phyloP scores from a whole-genome alignment of 208 protist genomes.

The Porcisia hertigi region DNA sequence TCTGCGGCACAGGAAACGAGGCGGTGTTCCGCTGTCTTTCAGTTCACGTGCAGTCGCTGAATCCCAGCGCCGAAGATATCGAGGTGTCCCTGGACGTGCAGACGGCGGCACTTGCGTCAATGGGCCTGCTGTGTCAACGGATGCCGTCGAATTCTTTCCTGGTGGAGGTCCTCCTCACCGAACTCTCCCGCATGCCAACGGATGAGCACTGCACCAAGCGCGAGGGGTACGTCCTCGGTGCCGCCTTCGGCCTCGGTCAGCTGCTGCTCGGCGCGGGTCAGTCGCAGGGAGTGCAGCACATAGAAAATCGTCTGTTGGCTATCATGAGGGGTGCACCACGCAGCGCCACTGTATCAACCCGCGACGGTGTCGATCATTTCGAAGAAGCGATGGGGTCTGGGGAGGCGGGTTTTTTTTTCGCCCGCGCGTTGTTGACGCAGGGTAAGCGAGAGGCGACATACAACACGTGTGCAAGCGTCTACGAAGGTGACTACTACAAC shows the following conservation, averaged over 20 bases:
- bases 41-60: conserved; percentile 84
- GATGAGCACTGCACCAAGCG: conserved; percentile 86
- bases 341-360: conserved; percentile 46
- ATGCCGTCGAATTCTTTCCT: conserved; percentile 67
- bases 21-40: conserved; percentile 86
- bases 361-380: conserved; percentile 55
- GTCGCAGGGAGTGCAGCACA: conserved; percentile 41
- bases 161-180: conserved; percentile 76
- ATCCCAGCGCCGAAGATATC: conserved; percentile 78
- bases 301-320: conserved; percentile 68
- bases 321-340: conserved; percentile 74
- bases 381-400: conserved; percentile 53
- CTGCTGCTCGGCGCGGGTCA: conserved; percentile 72
- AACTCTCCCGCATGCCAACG: conserved; percentile 85
- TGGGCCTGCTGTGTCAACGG: conserved; percentile 76
- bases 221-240: conserved; percentile 77
- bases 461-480: conserved; percentile 65
- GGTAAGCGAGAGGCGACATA: conserved; percentile 42
- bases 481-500: conserved; percentile 84
- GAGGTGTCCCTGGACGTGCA: conserved; percentile 87
- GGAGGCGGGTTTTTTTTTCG: conserved; percentile 61
- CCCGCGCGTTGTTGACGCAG: conserved; percentile 51
- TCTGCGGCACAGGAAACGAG: conserved; percentile 76
- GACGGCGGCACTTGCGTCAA: conserved; percentile 72
- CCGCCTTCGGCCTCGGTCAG: conserved; percentile 77